Conservation (phyloP, 441 rosid species). For the Cnidoscolus chayamansa region DNA sequence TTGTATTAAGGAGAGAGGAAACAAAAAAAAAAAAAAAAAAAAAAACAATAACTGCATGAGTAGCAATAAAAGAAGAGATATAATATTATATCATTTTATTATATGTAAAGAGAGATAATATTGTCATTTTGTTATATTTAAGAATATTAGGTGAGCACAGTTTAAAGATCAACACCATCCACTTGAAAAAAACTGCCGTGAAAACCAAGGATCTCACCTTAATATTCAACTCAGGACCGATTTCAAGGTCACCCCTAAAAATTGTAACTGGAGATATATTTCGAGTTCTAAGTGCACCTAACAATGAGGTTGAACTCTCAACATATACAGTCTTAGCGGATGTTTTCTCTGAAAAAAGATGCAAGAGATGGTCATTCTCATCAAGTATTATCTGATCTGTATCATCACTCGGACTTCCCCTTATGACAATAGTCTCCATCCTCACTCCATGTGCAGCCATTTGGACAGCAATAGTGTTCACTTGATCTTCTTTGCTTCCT, state of each 20-base stretch:
- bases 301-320: slow-evolving; percentile 66
- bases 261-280: slow-evolving; percentile 71
- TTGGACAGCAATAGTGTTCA: slow-evolving; percentile 56
- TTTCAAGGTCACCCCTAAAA: slow-evolving; percentile 85
- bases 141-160: neutral
- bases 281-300: slow-evolving; percentile 82
- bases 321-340: slow-evolving; percentile 51
- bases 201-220: slow-evolving; percentile 47
- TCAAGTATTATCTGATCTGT: slow-evolving; percentile 40
- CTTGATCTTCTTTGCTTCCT: slow-evolving; percentile 89
- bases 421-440: slow-evolving; percentile 67
- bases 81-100: neutral
- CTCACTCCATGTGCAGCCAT: slow-evolving; percentile 65
- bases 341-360: slow-evolving; percentile 55
- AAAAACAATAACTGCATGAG: neutral
- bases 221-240: slow-evolving; percentile 62
- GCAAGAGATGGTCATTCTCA: slow-evolving; percentile 71
- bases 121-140: neutral
- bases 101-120: neutral
- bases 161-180: neutral
- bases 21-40: neutral
- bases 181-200: neutral
- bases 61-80: too few relatives aligned
- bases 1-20: neutral
- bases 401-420: slow-evolving; percentile 36